These are phyloP conservation scores for Purshia tridentata DNA, from an alignment of 306 rosid species.

Conservation along the genomic window DNA sequence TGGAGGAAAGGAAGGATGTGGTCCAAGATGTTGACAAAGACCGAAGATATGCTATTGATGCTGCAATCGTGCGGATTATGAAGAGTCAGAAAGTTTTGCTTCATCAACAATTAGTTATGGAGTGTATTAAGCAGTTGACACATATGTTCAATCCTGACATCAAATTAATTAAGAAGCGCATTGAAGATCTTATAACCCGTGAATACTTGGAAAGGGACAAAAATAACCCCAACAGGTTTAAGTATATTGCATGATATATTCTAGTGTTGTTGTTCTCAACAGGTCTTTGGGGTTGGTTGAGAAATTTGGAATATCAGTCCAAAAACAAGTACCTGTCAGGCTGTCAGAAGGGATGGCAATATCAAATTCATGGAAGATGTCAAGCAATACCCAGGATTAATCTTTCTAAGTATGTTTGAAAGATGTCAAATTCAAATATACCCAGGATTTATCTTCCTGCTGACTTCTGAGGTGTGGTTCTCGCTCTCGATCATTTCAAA, in stretches of 20 bases:
- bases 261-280: neutral
- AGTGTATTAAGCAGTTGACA: conserved; percentile 55
- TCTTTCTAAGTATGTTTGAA: too few relatives aligned
- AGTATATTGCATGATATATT: conserved; percentile 54
- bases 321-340: too few relatives aligned
- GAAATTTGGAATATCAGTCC: too few relatives aligned
- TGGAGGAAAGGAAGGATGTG: conserved; percentile 60
- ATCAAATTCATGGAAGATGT: too few relatives aligned
- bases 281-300: too few relatives aligned
- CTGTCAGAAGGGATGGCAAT: too few relatives aligned
- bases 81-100: conserved; percentile 58
- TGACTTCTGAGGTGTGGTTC: too few relatives aligned
- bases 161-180: conserved; percentile 64
- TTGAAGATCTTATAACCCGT: conserved; percentile 60
- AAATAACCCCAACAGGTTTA: conserved; percentile 39
- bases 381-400: too few relatives aligned
- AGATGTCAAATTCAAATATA: too few relatives aligned
- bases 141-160: conserved; percentile 76
- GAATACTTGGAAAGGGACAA: conserved; percentile 66
- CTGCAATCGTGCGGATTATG: conserved; percentile 71
- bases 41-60: conserved; percentile 66
- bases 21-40: conserved; percentile 62
- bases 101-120: conserved; percentile 53
- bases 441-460: too few relatives aligned
- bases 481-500: too few relatives aligned